Conservation (phyloP, 179 eudicot genomes). For the Silene vulgaris region DNA sequence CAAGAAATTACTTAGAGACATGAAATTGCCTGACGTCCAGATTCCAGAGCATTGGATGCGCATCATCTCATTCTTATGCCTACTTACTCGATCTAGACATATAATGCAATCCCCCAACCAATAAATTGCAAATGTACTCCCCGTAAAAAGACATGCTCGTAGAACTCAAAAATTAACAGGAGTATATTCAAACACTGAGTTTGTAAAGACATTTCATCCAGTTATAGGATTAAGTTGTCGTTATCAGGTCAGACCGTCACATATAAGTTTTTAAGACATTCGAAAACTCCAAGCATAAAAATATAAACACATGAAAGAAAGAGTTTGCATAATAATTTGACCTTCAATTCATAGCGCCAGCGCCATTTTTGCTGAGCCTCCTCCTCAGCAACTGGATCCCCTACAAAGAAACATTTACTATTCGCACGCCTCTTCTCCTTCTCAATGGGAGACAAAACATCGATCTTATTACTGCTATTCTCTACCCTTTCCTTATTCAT, state of each 20-base stretch:
- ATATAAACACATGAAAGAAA: background rate
- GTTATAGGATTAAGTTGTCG: no score
- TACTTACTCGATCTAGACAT: background rate
- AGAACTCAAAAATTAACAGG: background rate
- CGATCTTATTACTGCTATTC: background rate
- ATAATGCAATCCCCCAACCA: background rate
- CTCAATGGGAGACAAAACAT: conserved; percentile 17
- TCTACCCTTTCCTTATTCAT: conserved; percentile 7
- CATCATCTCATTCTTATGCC: conserved; percentile 8
- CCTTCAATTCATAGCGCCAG: conserved; percentile 86
- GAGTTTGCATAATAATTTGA: conserved; percentile 26
- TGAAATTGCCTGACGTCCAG: background rate
- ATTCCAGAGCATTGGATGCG: background rate
- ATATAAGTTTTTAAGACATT: background rate
- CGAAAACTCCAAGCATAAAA: background rate
- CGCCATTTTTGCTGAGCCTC: conserved; percentile 72
- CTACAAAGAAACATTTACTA: conserved; percentile 43
- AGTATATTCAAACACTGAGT: background rate
- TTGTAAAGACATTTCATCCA: no score
- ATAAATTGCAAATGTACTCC: background rate
- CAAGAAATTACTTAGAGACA: background rate
- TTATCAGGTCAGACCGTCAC: background rate
- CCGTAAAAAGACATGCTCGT: background rate
- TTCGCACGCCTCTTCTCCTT: conserved; percentile 14
- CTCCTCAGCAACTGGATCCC: conserved; percentile 62